phyloP scores from a whole-genome alignment of 2,329 filamentous ascomycete genomes.

The Ophiobolus disseminans region DNA sequence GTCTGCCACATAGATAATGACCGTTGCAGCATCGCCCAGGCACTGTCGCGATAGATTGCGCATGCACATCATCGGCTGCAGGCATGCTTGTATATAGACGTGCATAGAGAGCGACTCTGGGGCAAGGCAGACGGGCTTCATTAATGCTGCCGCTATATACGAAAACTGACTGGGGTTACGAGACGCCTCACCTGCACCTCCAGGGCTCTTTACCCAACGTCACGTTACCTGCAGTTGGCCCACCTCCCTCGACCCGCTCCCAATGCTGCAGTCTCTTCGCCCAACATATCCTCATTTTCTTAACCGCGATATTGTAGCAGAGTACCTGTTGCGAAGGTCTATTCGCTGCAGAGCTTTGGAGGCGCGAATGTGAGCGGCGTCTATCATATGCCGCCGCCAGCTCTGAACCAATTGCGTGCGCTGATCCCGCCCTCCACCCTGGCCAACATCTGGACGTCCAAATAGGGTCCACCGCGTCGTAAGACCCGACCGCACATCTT shows the following conservation, averaged over 20 bases:
- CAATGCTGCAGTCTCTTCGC: slow-evolving; percentile 25
- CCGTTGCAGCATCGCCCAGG: slow-evolving; percentile 3
- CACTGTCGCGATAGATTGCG: slow-evolving; percentile 15
- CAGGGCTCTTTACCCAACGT: slow-evolving; percentile 12
- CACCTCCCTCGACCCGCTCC: not conserved
- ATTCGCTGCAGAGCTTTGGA: slow-evolving; percentile 38
- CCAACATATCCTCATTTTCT: slow-evolving; percentile 16
- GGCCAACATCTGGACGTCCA: slow-evolving; percentile 30
- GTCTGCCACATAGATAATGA: slow-evolving; percentile 2
- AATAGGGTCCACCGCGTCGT: slow-evolving; percentile 25
- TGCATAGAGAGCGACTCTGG: slow-evolving; percentile 15
- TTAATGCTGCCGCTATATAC: slow-evolving; percentile 14
- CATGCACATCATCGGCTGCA: slow-evolving; percentile 28
- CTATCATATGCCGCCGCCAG: slow-evolving; percentile 43
- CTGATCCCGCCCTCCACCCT: slow-evolving; percentile 28
- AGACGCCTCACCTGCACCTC: slow-evolving; percentile 9
- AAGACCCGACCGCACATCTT: slow-evolving; percentile 25
- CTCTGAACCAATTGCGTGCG: slow-evolving; percentile 43
- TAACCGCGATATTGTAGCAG: slow-evolving; percentile 13
- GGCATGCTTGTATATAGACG: slow-evolving; percentile 11
- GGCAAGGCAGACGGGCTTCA: slow-evolving; percentile 20
- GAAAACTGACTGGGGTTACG: slow-evolving; percentile 14
- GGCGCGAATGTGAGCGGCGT: slow-evolving; percentile 44
- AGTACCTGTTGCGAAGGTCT: slow-evolving; percentile 24
- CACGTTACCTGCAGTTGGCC: slow-evolving; percentile 15